Base-by-base conservation (phyloP, 257 asterid genomes). In the Capsicum pubescens region DNA sequence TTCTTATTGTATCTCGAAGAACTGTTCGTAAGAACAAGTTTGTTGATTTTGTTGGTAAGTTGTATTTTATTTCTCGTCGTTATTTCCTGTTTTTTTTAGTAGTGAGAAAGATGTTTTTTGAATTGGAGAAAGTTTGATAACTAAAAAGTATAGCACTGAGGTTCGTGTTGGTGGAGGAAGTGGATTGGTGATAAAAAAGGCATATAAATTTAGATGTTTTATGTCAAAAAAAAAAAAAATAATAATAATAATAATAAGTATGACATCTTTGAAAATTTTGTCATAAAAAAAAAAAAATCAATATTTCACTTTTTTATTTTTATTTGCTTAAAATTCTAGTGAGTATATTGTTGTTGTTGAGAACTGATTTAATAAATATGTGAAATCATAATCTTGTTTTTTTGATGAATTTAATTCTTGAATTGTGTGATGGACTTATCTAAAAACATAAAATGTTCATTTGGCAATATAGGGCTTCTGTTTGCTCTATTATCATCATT, bases 11-110 rank as follows among this genome's bases (percentile, higher is more conserved):
- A 26, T 94, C 95, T 71, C 82, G 97, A 83, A 69, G 78, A 69
- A 90, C 89, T 9, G 94, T 94, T 83, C 93, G 98, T 79, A 94
- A 94, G 87, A 92, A 94, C 87, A 92, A 94, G 63, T 92, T 94
- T 52, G 94, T 94, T 7, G 94, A 92, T 90, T 94, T 94, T 32
- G 97, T 94, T 7, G 98, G 97, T 94, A 88, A 6, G 87, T 44
- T 44, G 0, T 44, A 26, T 26, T 26, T 5, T 44, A 4, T 44
- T 44, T 44, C 0, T 5, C 6, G 0, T 76, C 1, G 21, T 32
- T 48, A 76, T 50, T 76, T 19, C 17, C 6, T 19, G 21, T 3
- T 39, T 11, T 70, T 16, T 44, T 2, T 15, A 5, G 3, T 58
- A 58, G 26, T 3, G 50, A 17, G 11, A 39, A 39, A 71, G 36